These are phyloP conservation scores for Cytospora piceae DNA, from an alignment of 2,329 filamentous ascomycete species.

Conservation along the genomic window DNA sequence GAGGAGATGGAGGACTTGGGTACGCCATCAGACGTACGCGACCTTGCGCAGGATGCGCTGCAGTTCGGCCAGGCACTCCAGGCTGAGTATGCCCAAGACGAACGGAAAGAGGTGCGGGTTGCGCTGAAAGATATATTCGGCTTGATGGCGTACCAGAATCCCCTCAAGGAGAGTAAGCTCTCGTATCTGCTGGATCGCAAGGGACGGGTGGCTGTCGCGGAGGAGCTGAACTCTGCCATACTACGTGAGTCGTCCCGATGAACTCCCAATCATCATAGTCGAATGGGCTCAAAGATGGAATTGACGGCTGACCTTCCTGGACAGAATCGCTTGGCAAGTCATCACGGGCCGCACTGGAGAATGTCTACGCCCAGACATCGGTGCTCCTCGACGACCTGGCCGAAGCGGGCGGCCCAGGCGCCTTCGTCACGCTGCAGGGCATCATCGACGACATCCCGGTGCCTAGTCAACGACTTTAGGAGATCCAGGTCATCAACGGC, in stretches of 20 bases:
- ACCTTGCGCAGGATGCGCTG: constrained; percentile 70
- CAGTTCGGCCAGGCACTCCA: constrained; percentile 79
- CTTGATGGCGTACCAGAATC: constrained; percentile 83
- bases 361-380: constrained; percentile 82
- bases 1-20: constrained; percentile 50
- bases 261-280: background rate
- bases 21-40: constrained; percentile 33
- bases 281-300: background rate
- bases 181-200: constrained; percentile 76
- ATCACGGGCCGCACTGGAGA: constrained; percentile 82
- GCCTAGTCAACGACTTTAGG: constrained; percentile 41
- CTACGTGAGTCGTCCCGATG: constrained; percentile 63
- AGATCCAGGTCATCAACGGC: background rate
- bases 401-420: constrained; percentile 77
- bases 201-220: constrained; percentile 78
- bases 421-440: constrained; percentile 71
- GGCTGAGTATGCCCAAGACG: constrained; percentile 75
- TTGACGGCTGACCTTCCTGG: background rate
- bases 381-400: constrained; percentile 83
- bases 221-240: constrained; percentile 93
- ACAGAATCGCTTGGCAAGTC: constrained; percentile 89
- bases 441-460: constrained; percentile 52
- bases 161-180: constrained; percentile 72
- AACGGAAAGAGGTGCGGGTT: constrained; percentile 70
- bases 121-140: constrained; percentile 85